phyloP scores from a whole-genome alignment of 140 eudicot genomes.

The Oenanthe javanica region DNA sequence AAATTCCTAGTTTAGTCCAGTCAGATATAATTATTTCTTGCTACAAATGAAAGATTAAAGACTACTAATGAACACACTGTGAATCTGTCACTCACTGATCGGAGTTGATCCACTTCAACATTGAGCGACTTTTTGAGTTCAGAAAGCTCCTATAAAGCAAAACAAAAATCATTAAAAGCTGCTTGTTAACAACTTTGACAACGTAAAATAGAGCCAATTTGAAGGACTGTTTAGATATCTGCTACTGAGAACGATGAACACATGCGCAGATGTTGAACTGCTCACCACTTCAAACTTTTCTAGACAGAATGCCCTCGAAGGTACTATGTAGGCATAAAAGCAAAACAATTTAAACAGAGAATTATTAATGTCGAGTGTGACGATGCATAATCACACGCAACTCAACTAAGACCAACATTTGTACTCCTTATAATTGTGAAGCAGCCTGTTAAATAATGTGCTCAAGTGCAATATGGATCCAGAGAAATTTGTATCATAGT shows the following conservation, averaged over 20 bases:
- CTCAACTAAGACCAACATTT: neutral
- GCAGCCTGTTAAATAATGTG: neutral
- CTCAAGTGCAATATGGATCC: neutral
- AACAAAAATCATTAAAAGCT: slow-evolving; percentile 6
- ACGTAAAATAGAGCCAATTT: neutral
- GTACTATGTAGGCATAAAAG: neutral
- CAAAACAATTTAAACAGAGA: neutral
- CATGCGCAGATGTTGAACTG: neutral
- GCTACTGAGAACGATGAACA: neutral
- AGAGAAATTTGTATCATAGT: neutral
- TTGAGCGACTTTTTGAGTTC: slow-evolving; percentile 82
- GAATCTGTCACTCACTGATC: slow-evolving; percentile 50
- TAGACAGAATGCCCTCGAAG: neutral
- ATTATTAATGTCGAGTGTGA: neutral
- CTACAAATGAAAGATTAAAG: slow-evolving; percentile 1
- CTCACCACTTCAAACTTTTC: neutral
- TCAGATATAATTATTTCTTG: neutral
- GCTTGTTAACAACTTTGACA: neutral
- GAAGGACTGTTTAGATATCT: neutral
- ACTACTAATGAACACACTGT: neutral
- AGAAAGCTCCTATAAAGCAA: slow-evolving; percentile 62
- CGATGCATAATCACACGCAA: neutral
- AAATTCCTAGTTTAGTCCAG: slow-evolving; percentile 47
- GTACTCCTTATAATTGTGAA: neutral
- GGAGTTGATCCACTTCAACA: slow-evolving; percentile 88